These are phyloP conservation scores for Stephanodiscus triporus DNA, from an alignment of 108 stramenopile species.

Conservation along the genomic window DNA sequence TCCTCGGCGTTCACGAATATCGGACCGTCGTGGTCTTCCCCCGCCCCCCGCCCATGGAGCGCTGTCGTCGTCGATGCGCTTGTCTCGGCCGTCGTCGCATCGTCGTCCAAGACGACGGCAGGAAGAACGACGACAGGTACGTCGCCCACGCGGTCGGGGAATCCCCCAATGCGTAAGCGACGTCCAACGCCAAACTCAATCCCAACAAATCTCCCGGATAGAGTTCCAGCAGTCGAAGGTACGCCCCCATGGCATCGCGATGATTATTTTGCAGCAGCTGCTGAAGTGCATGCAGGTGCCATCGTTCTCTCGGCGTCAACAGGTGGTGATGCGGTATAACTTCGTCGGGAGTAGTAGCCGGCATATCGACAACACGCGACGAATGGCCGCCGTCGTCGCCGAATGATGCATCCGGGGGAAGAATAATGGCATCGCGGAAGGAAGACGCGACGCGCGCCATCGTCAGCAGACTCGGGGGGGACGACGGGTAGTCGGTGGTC, in stretches of 20 bases:
- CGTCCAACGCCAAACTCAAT: constrained; percentile 75
- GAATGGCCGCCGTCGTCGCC: not conserved
- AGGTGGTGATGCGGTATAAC: constrained; percentile 2
- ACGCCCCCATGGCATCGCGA: constrained; percentile 56
- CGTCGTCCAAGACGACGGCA: not conserved
- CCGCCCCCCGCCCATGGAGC: not conserved
- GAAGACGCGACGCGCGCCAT: constrained; percentile 55
- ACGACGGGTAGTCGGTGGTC: too few relatives aligned
- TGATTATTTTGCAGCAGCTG: constrained; percentile 69
- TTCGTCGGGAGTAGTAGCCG: not conserved
- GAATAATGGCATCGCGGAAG: constrained; percentile 35
- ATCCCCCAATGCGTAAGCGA: constrained; percentile 75
- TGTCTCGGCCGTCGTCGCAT: not conserved
- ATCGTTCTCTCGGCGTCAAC: constrained; percentile 63
- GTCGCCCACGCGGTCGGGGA: constrained; percentile 22
- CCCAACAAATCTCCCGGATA: constrained; percentile 84
- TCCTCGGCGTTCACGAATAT: constrained; percentile 87
- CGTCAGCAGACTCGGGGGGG: constrained; percentile 28
- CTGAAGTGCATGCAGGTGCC: constrained; percentile 68
- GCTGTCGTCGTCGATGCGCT: not conserved
- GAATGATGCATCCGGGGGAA: not conserved
- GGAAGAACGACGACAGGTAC: constrained; percentile 26
- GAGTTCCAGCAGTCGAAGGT: constrained; percentile 58
- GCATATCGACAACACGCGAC: not conserved
- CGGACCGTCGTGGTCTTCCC: constrained; percentile 30